Percentiles rank a stretch among this genome's conserved stretches.
phyloP scores from a whole-genome alignment of 2,329 filamentous ascomycete species.

The Pezicula rhizophila region DNA sequence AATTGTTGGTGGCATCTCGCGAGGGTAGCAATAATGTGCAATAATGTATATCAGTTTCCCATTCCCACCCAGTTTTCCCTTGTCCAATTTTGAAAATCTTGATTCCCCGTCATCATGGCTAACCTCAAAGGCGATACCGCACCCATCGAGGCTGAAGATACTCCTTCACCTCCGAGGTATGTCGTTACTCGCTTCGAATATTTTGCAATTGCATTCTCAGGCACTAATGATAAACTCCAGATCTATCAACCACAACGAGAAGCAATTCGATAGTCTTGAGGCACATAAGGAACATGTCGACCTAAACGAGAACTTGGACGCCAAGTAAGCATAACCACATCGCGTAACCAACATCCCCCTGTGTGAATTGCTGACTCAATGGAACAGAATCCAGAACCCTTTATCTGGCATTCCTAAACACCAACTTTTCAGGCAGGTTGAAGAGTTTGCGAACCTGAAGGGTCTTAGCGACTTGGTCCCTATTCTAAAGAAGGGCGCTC shows the following conservation, averaged over 20 bases:
- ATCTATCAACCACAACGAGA: conserved; percentile 9
- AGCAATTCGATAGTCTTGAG: conserved; percentile 6
- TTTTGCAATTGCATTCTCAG: background rate
- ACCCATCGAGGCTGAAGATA: background rate
- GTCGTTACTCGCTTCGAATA: background rate
- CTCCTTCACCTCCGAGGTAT: conserved; percentile 1
- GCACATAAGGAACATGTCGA: conserved; percentile 9
- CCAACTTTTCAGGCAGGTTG: conserved; percentile 46
- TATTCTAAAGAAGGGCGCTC: conserved; percentile 61
- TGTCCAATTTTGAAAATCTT: background rate
- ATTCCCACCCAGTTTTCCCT: background rate
- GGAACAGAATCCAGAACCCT: conserved; percentile 46
- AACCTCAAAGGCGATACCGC: background rate
- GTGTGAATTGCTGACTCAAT: background rate
- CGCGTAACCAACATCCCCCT: background rate
- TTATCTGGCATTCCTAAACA: conserved; percentile 48
- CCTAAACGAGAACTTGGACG: conserved; percentile 15
- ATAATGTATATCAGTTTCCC: background rate
- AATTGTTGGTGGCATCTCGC: background rate
- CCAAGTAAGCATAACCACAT: conserved; percentile 5
- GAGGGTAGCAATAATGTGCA: background rate
- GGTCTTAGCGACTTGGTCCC: conserved; percentile 50
- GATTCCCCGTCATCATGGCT: background rate
- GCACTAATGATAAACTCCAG: background rate
- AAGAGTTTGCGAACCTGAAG: conserved; percentile 54